These are phyloP conservation scores for Colletotrichum falcatum DNA, from an alignment of 2,329 filamentous ascomycete genomes.

Conservation along the genomic window DNA sequence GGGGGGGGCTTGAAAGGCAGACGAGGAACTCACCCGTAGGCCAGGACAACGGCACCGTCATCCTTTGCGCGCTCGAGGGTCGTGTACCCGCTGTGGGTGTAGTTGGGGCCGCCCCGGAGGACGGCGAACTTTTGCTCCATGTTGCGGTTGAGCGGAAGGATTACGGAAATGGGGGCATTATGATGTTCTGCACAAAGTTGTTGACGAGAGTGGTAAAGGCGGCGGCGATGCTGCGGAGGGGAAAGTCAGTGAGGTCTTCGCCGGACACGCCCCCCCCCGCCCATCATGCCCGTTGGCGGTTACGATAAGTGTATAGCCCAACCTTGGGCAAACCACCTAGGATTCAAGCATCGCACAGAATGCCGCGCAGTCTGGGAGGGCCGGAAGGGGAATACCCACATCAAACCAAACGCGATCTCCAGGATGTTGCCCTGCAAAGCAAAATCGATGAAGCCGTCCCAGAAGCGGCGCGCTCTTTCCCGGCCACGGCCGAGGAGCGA, in stretches of 20 bases:
- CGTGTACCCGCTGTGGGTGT: constrained; percentile 70
- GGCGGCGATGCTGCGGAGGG: constrained; percentile 68
- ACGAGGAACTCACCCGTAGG: constrained; percentile 69
- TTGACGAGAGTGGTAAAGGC: constrained; percentile 79
- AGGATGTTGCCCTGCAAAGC: constrained; percentile 80
- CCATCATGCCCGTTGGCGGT: background rate
- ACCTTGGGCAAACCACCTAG: background rate
- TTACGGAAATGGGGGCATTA: constrained; percentile 77
- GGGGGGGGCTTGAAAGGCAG: too few relatives aligned
- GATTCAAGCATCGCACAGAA: background rate
- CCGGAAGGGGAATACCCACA: constrained; percentile 60
- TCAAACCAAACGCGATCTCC: constrained; percentile 80
- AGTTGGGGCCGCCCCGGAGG: constrained; percentile 68
- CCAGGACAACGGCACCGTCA: constrained; percentile 79
- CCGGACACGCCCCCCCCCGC: background rate
- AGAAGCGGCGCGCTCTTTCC: constrained; percentile 62
- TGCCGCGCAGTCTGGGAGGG: background rate
- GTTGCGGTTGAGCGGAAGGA: constrained; percentile 77
- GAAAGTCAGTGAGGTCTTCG: background rate
- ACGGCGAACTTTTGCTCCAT: constrained; percentile 81
- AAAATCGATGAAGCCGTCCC: constrained; percentile 77
- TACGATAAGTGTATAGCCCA: background rate
- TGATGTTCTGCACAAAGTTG: constrained; percentile 76
- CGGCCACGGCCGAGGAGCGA: constrained; percentile 61
- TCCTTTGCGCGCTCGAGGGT: constrained; percentile 76